phyloP scores from a whole-genome alignment of 2,329 filamentous ascomycete genomes.

The Fusarium mangiferae region DNA sequence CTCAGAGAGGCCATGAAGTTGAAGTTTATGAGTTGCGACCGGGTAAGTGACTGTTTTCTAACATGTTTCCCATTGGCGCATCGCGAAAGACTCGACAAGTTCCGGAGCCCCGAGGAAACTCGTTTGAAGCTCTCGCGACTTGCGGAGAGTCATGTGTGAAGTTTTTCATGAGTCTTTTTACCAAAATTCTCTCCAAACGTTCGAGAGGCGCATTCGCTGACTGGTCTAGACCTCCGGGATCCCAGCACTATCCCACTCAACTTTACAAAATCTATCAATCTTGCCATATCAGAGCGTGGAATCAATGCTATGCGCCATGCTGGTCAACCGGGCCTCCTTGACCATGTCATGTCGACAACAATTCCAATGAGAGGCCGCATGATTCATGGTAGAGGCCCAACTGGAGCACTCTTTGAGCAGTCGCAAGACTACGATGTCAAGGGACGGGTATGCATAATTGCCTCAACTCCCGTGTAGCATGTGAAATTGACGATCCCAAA shows the following conservation, averaged over 20 bases:
- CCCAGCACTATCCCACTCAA: constrained; percentile 86
- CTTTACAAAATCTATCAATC: constrained; percentile 98
- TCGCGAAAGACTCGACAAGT: constrained; percentile 3
- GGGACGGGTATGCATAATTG: constrained; percentile 71
- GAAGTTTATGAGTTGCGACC: constrained; percentile 93
- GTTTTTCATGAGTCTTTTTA: neutral
- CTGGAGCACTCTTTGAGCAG: constrained; percentile 78
- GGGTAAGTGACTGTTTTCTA: constrained; percentile 67
- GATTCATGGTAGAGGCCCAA: constrained; percentile 80
- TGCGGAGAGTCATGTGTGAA: neutral
- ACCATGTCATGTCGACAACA: constrained; percentile 78
- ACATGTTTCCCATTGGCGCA: neutral
- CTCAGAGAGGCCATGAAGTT: constrained; percentile 85
- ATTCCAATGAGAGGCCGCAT: constrained; percentile 97
- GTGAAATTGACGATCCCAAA: constrained; percentile 13
- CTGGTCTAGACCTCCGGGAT: constrained; percentile 80
- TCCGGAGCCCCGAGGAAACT: neutral
- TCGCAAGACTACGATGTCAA: constrained; percentile 92
- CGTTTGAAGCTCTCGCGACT: neutral
- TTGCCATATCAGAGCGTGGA: constrained; percentile 92
- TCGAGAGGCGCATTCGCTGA: constrained; percentile 25
- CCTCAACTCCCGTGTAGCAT: constrained; percentile 19
- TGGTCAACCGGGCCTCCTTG: constrained; percentile 72
- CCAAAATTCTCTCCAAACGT: neutral
- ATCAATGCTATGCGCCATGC: constrained; percentile 86